Evolutionary conservation across 2,329 filamentous ascomycete genomes (phyloP).

Genomic region (Arthroderma uncinatum): DNA sequence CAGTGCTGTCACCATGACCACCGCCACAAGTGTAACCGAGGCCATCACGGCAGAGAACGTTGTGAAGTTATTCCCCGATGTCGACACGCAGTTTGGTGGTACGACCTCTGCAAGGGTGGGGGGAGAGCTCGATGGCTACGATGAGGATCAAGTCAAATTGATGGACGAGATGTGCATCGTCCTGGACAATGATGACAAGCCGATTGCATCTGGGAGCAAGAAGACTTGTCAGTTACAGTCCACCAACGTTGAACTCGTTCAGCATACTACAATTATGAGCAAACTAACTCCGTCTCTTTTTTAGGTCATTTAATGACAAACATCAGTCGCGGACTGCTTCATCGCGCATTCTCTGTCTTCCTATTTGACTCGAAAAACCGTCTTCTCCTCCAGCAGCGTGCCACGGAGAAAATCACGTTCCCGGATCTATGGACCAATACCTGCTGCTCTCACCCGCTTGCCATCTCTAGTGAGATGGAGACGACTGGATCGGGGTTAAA

Average conservation of each 20-base stretch:
- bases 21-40: conserved; percentile 40
- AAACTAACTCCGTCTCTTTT: background rate
- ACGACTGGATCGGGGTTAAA: conserved; percentile 57
- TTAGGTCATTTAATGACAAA: conserved; percentile 96
- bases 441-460: conserved; percentile 94
- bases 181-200: conserved; percentile 77
- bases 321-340: conserved; percentile 88
- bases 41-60: conserved; percentile 78
- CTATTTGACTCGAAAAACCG: conserved; percentile 91
- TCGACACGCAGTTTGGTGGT: conserved; percentile 50
- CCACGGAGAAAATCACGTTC: conserved; percentile 95
- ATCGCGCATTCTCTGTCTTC: conserved; percentile 96
- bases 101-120: conserved; percentile 41
- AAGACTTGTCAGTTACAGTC: conserved; percentile 62
- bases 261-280: background rate
- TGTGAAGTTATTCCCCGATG: conserved; percentile 76
- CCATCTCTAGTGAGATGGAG: conserved; percentile 72
- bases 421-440: conserved; percentile 99
- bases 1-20: conserved; percentile 33
- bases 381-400: conserved; percentile 88
- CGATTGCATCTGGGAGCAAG: conserved; percentile 94
- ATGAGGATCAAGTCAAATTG: conserved; percentile 91
- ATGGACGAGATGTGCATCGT: conserved; percentile 99
- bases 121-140: conserved; percentile 74
- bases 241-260: background rate